Conservation (phyloP, 2,329 filamentous ascomycete species). For the Arthrobotrys sphaeroides region DNA sequence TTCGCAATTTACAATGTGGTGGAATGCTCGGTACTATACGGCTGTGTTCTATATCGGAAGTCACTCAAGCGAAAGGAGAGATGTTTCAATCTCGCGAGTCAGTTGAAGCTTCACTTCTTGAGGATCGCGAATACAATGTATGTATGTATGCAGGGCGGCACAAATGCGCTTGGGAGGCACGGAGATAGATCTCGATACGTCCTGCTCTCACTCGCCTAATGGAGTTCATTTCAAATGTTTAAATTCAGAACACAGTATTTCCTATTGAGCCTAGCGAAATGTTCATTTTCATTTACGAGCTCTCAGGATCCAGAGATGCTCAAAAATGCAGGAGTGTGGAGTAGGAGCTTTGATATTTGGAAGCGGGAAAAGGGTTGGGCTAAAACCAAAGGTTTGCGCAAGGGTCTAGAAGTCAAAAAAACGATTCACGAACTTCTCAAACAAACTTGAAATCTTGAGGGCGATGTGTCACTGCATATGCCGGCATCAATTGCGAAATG, state of each 20-base stretch:
- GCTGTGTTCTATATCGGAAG: constrained; percentile 7
- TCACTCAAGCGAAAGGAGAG: not conserved
- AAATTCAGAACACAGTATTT: not conserved
- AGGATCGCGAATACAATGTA: not conserved
- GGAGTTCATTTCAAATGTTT: not conserved
- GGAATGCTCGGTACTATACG: not conserved
- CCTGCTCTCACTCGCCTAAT: not conserved
- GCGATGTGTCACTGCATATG: not conserved
- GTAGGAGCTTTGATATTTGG: not conserved
- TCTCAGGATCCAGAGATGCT: constrained; percentile 25
- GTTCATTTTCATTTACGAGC: constrained; percentile 50
- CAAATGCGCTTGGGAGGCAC: not conserved
- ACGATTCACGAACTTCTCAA: not conserved
- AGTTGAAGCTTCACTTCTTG: constrained; percentile 1
- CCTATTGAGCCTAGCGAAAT: constrained; percentile 21
- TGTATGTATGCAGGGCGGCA: not conserved
- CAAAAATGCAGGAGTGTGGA: constrained; percentile 15
- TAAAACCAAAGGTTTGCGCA: not conserved
- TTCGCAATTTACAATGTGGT: constrained; percentile 33
- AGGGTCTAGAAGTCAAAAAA: constrained; percentile 9
- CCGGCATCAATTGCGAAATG: not conserved
- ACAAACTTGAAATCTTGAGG: not conserved
- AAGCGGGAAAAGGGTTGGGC: not conserved
- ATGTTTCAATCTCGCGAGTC: constrained; percentile 1
- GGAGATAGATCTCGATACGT: constrained; percentile 1